Evolutionary conservation across 2,329 filamentous ascomycete genomes (phyloP), one percentile per base, ranked within the genome.

Genomic region (Arachnopeziza araneosa): DNA sequence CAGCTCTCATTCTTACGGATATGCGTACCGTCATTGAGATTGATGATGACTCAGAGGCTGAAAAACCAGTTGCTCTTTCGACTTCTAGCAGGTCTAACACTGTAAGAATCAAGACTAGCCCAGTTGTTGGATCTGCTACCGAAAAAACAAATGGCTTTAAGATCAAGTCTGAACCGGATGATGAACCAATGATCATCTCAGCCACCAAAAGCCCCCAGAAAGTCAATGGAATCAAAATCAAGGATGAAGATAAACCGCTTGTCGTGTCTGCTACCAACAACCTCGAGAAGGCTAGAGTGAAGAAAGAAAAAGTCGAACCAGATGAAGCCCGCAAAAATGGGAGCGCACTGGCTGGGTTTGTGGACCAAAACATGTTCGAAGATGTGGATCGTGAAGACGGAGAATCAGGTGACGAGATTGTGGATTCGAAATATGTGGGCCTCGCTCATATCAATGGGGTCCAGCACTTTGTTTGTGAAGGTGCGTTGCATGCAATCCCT

Each of bases 381-480:
- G 69, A 69, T 58, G 64, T 68, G n/a, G 69, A 67, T 60, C 63
- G 59, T 9, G 63, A 69, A 48, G 68, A 60, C 12, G 36, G 26
- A 30, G 26, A 44, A 44, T 44, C 36, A 19, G 36, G 36, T 19
- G 36, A 44, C 24, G 69, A 70, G 57, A 62, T 63, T 53, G 68
- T 68, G 4, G 68, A 68, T 58, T 49, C 59, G 32, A 61, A 64
- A 8, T 66, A 67, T 32, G 66, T 60, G 50, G 63, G 59, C 2
- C 64, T 69, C 24, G 64, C 63, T 2, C 64, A 69, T 55, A 62
- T 67, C 21, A 59, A 68, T 60, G 64, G 63, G 24, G 60, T 64
- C 1, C 62, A 64, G 14, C 64, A 67, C 54, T 68, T 67, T 56
- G 66, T 68, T 54, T 68, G 65, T 50, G 66, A 70, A 64, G 68